Conservation (phyloP, 257 asterid genomes). For the Solanum bukasovii region DNA sequence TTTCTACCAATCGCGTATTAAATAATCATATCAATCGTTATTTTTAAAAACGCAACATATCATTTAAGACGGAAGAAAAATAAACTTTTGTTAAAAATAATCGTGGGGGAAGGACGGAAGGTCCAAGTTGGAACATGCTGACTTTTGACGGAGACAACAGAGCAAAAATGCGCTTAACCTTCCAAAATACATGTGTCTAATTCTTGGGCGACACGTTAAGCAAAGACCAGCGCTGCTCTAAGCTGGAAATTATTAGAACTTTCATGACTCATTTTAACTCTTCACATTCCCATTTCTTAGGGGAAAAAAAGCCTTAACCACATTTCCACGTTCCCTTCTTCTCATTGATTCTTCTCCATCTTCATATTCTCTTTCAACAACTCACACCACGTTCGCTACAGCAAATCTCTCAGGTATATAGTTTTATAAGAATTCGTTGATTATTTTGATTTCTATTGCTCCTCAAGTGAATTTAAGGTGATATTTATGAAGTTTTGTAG, state of each 20-base stretch:
- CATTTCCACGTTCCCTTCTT: neutral
- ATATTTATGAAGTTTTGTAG: neutral
- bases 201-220: neutral
- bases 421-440: neutral
- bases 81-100: neutral
- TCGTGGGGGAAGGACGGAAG: neutral
- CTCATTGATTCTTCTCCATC: neutral
- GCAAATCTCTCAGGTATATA: neutral
- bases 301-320: neutral
- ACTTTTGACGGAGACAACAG: neutral
- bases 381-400: neutral
- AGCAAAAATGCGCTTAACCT: neutral
- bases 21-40: too few relatives aligned
- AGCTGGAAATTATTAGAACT: neutral
- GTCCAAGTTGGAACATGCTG: neutral
- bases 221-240: neutral
- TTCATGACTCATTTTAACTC: neutral
- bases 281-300: neutral
- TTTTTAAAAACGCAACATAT: too few relatives aligned
- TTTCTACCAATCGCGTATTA: neutral
- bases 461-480: neutral
- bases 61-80: rapidly evolving
- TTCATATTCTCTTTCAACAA: neutral
- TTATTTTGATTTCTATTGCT: neutral
- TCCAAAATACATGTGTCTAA: neutral